Percentiles rank a stretch among this genome's conserved stretches.
These are phyloP conservation scores for Prillingera fragicola DNA, from an alignment of 1,284 basidiomycete species.

Conservation along the genomic window DNA sequence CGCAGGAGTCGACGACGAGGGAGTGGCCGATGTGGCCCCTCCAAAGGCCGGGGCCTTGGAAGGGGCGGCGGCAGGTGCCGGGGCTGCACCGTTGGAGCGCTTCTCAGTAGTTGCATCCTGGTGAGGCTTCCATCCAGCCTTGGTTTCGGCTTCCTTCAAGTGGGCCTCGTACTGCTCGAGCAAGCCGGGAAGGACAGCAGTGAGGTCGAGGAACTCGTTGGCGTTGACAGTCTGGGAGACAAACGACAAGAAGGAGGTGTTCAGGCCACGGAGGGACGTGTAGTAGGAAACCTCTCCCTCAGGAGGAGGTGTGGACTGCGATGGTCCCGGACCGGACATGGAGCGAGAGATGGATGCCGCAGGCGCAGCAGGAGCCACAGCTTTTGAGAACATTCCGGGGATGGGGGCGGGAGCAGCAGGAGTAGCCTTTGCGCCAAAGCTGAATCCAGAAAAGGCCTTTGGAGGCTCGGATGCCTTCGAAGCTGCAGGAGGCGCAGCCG, in stretches of 20 bases:
- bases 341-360: conserved; percentile 22
- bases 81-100: conserved; percentile 2
- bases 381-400: no score
- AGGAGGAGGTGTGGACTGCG: conserved; percentile 26
- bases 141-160: conserved; percentile 56
- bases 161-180: conserved; percentile 62
- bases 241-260: conserved; percentile 63
- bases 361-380: conserved; percentile 8
- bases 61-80: conserved; percentile 2
- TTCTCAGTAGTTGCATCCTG: background rate
- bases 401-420: conserved; percentile 11
- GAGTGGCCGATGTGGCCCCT: conserved; percentile 2
- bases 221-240: conserved; percentile 60
- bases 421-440: conserved; percentile 16
- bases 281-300: conserved; percentile 57
- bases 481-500: background rate
- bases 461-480: conserved; percentile 2
- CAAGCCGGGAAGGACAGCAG: conserved; percentile 46
- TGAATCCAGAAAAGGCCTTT: conserved; percentile 13
- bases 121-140: conserved; percentile 37
- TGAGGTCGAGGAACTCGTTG: conserved; percentile 71
- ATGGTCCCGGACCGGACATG: conserved; percentile 25
- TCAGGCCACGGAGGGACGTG: conserved; percentile 70
- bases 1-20: conserved; percentile 19
- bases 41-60: conserved; percentile 25